phyloP scores from a whole-genome alignment of 2,329 filamentous ascomycete genomes.

The Sporothrix dimorphospora region DNA sequence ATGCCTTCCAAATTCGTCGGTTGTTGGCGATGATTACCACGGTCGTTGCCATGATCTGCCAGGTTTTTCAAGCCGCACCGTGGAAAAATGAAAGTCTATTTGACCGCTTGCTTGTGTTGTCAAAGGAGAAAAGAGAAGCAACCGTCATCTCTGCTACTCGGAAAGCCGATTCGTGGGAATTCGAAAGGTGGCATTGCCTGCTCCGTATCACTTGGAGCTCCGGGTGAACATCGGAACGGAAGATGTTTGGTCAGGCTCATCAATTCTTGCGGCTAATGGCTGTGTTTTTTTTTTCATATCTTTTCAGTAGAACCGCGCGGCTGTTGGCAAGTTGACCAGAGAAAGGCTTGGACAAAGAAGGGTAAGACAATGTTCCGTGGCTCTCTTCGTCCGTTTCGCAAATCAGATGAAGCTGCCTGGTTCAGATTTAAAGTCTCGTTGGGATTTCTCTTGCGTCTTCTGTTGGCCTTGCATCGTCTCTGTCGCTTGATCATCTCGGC shows the following conservation, averaged over 20 bases:
- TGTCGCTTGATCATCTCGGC: not conserved
- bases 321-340: not conserved
- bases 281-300: not conserved
- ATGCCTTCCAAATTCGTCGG: not conserved
- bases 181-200: not conserved
- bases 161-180: not conserved
- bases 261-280: not conserved
- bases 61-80: not conserved
- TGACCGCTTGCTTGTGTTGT: not conserved
- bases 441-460: not conserved
- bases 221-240: constrained; percentile 20
- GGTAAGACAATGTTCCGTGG: not conserved
- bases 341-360: not conserved
- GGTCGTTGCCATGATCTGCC: constrained; percentile 12
- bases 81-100: not conserved
- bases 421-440: not conserved
- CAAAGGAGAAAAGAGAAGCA: not conserved
- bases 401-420: no score
- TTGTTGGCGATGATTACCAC: constrained; percentile 4
- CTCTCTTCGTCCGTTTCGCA: not conserved
- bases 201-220: not conserved
- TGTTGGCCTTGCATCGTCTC: not conserved
- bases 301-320: not conserved
- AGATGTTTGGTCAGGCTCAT: not conserved
- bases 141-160: no score